Base-by-base conservation (phyloP, 140 eudicot genomes). In the Oenanthe javanica region DNA sequence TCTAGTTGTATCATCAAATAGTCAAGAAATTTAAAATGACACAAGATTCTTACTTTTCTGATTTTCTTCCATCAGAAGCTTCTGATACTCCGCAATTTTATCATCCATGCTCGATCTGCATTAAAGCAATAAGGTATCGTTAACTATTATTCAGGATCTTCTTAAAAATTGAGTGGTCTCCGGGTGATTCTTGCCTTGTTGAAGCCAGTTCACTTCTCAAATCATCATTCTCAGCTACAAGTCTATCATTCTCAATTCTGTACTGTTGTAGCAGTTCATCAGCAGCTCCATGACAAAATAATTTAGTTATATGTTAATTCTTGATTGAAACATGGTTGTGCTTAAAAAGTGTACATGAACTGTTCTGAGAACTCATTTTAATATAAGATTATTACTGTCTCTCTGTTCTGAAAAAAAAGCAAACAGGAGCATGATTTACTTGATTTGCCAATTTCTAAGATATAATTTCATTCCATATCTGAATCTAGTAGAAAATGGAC, bases 21-120 rank as follows among this genome's bases (percentile, higher is more conserved):
- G 67, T 23, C 12, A 21, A 59, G 8, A 59, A 0, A 59, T 57
- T 69, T 9, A 69, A 69, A 69, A 47, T 6, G n/a, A 21, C 67
- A 59, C 31, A 7, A 59, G 13, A 45, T 80, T 45, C 93, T 91
- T 90, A 92, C 96, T 84, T 83, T 89, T 94, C 76, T 83, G 88
- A 52, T 83, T 91, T 84, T 90, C 97, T 84, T 93, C 89, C 80
- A 77, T 74, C 75, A 90, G 66, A 73, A 86, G 91, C 82, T 81
- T 84, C 81, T 89, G 90, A 74, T 79, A 83, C 69, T 91, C 85
- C 13, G 77, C 81, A 67, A 80, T 81, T 79, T 89, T 85, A 51
- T 87, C 89, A 75, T 91, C 92, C 70, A 80, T 93, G 49, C 85
- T 80, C 82, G 90, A 84, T 80, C 98, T 93, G 91, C 77, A 83